Evolutionary conservation across 2,329 filamentous ascomycete genomes (phyloP).

Genomic region (Coniochaeta sp.): DNA sequence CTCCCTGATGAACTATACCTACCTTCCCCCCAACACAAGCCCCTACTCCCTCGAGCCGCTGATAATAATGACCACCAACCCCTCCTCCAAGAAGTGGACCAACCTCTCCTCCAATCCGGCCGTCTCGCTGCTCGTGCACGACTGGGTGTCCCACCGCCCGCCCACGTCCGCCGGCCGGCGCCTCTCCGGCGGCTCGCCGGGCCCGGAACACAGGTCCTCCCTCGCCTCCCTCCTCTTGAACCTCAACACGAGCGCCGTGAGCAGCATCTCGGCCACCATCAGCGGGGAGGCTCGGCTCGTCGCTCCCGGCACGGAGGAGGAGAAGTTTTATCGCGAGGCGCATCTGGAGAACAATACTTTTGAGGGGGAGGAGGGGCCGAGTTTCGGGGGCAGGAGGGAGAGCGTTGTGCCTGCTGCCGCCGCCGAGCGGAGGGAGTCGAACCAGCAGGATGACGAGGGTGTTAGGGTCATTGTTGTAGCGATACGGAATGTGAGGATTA

Average conservation of each 20-base stretch:
- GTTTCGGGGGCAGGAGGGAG: constrained; percentile 27
- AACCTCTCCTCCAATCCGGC: constrained; percentile 80
- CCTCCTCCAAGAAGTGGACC: constrained; percentile 68
- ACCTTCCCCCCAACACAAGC: constrained; percentile 72
- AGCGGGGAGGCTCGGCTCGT: constrained; percentile 78
- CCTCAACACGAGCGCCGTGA: constrained; percentile 82
- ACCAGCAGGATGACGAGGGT: constrained; percentile 75
- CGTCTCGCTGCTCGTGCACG: constrained; percentile 92
- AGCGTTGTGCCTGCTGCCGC: constrained; percentile 23
- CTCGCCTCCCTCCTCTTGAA: constrained; percentile 80
- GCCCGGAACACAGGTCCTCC: constrained; percentile 56
- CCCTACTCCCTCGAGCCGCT: constrained; percentile 63
- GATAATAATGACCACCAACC: constrained; percentile 90
- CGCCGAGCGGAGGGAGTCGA: constrained; percentile 31
- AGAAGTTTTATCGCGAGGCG: constrained; percentile 72
- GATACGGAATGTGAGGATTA: constrained; percentile 79
- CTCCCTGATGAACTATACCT: constrained; percentile 98
- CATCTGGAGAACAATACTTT: constrained; percentile 94
- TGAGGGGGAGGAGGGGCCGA: constrained; percentile 49
- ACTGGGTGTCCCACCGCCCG: constrained; percentile 90
- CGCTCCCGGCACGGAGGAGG: constrained; percentile 67
- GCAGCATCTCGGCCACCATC: constrained; percentile 86
- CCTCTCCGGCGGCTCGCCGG: constrained; percentile 54
- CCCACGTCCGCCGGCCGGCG: constrained; percentile 61
- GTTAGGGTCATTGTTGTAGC: constrained; percentile 82